A percentile compares a stretch with the other conserved stretches of the same genome.
phyloP scores from a whole-genome alignment of 768 basidiomycete genomes.

The Amanita rubescens region DNA sequence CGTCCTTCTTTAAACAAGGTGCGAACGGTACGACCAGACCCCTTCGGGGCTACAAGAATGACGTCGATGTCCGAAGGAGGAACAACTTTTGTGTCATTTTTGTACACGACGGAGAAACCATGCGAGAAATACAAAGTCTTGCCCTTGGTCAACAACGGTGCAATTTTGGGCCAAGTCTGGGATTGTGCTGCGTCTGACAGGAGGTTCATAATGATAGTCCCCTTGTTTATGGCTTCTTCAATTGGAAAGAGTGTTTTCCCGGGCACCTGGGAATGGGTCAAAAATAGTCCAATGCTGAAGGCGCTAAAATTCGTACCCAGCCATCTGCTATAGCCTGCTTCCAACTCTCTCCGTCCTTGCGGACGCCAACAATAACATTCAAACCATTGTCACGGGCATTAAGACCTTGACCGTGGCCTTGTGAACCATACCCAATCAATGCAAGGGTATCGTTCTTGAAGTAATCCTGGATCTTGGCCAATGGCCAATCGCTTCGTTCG shows the following conservation, averaged over 20 bases:
- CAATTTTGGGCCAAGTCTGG: slow-evolving; percentile 83
- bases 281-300: neutral
- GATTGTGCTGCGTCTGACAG: slow-evolving; percentile 99
- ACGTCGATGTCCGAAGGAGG: slow-evolving; percentile 94
- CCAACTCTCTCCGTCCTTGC: slow-evolving; percentile 96
- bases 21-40: slow-evolving; percentile 97
- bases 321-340: slow-evolving; percentile 92
- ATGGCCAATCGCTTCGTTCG: slow-evolving; percentile 96
- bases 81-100: slow-evolving; percentile 91
- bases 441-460: slow-evolving; percentile 99
- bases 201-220: slow-evolving; percentile 99
- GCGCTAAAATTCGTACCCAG: slow-evolving; percentile 55
- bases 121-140: slow-evolving; percentile 99
- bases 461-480: slow-evolving; percentile 97
- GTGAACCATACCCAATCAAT: slow-evolving; percentile 97
- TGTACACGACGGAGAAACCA: slow-evolving; percentile 98
- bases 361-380: slow-evolving; percentile 97
- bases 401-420: slow-evolving; percentile 97
- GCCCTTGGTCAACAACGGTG: slow-evolving; percentile 96
- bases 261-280: slow-evolving; percentile 52
- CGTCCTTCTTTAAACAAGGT: slow-evolving; percentile 99
- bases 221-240: slow-evolving; percentile 91
- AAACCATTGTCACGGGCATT: slow-evolving; percentile 99
- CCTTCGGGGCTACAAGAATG: slow-evolving; percentile 98
- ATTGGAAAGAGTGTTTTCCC: slow-evolving; percentile 98